Evolutionary conservation across 108 stramenopile genomes (phyloP).

Genomic region (Pseudonitzschia delicatissima): DNA sequence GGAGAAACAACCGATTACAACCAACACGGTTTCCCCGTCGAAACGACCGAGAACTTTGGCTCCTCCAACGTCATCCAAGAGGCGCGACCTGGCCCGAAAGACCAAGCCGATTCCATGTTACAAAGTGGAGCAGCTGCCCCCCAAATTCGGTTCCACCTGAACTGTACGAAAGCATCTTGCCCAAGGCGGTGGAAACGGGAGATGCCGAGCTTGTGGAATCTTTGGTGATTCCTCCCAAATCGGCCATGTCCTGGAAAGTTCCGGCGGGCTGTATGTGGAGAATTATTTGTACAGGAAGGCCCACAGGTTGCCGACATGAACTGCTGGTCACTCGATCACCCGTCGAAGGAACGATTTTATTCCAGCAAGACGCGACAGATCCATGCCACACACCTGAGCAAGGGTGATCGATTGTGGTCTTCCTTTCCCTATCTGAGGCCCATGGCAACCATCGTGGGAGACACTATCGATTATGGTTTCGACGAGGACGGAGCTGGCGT

Average conservation of each 20-base stretch:
- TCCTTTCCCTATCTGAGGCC: slow-evolving; percentile 57
- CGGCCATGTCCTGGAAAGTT: slow-evolving; percentile 44
- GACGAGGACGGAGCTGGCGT: slow-evolving; percentile 66
- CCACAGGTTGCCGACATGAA: slow-evolving; percentile 70
- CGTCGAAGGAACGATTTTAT: slow-evolving; percentile 45
- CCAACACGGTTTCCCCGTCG: too few relatives aligned
- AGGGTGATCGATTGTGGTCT: slow-evolving; percentile 53
- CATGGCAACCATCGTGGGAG: slow-evolving; percentile 47
- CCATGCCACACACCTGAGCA: slow-evolving; percentile 52
- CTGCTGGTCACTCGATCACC: slow-evolving; percentile 39
- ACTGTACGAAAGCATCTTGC: slow-evolving; percentile 34
- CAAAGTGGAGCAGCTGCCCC: slow-evolving; percentile 42
- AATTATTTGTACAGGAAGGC: slow-evolving; percentile 45
- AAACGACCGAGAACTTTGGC: slow-evolving; percentile 3
- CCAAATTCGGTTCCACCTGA: slow-evolving; percentile 38
- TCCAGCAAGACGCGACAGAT: slow-evolving; percentile 58
- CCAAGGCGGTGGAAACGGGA: slow-evolving; percentile 31
- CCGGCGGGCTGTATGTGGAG: slow-evolving; percentile 47
- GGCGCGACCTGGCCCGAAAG: slow-evolving; percentile 37
- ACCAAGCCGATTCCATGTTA: slow-evolving; percentile 60
- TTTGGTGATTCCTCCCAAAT: slow-evolving; percentile 41
- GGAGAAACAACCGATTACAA: too few relatives aligned
- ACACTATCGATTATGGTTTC: slow-evolving; percentile 56
- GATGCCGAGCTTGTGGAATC: slow-evolving; percentile 26
- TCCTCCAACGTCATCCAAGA: slow-evolving; percentile 6